phyloP scores from a whole-genome alignment of 306 rosid species.

The Acmispon strigosus region DNA sequence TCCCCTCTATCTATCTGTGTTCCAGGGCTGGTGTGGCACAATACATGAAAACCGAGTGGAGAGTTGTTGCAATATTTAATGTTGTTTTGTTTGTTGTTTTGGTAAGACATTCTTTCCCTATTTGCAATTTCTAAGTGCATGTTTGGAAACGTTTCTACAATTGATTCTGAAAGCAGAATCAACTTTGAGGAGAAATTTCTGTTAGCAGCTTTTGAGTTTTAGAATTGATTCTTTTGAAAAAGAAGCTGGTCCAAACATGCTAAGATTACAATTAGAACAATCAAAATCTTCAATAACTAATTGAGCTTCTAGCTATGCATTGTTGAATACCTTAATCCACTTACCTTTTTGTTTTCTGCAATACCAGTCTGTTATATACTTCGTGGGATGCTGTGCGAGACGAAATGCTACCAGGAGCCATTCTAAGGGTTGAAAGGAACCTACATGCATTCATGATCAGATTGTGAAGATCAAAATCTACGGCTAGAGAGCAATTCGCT shows the following conservation, averaged over 20 bases:
- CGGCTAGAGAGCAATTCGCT: background rate
- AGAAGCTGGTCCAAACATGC: no score
- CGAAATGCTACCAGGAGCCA: slow-evolving; percentile 60
- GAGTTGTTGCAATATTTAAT: slow-evolving; percentile 84
- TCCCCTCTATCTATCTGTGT: slow-evolving; percentile 12
- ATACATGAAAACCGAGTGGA: slow-evolving; percentile 95
- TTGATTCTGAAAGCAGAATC: no score
- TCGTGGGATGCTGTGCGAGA: slow-evolving; percentile 89
- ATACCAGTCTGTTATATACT: slow-evolving; percentile 62
- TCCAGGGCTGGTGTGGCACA: slow-evolving; percentile 97
- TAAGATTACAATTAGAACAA: no score
- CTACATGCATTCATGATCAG: background rate
- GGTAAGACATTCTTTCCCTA: slow-evolving; percentile 41
- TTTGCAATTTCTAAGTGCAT: background rate
- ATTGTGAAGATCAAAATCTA: slow-evolving; percentile 6
- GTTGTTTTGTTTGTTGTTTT: slow-evolving; percentile 57
- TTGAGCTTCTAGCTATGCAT: no score
- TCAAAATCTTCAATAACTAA: background rate
- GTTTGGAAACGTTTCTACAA: no score
- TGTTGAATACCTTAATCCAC: no score
- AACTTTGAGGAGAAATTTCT: no score
- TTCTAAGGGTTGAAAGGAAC: slow-evolving; percentile 42
- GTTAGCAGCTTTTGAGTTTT: background rate
- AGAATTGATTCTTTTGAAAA: background rate
- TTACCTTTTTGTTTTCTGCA: slow-evolving; percentile 27